Evolutionary conservation across 345 rosid species (phyloP).

Genomic region (Diplotaxis tenuifolia): DNA sequence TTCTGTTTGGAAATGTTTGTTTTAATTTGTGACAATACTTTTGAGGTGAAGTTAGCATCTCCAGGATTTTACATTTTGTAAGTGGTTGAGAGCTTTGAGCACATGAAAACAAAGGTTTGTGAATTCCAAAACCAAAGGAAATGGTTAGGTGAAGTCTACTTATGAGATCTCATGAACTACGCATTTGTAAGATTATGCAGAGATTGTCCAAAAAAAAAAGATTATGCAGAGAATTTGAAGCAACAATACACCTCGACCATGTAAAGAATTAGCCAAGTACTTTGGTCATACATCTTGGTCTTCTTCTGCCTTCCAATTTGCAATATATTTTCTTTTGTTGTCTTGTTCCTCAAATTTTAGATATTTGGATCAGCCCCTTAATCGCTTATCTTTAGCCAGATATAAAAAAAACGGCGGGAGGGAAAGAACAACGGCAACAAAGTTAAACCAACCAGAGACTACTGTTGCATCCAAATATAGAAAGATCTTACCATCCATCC

Average conservation of each 20-base stretch:
- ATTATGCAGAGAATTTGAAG: neutral
- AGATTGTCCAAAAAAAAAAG: no score
- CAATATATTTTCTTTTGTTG: neutral
- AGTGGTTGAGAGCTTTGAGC: neutral
- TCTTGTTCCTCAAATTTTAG: neutral
- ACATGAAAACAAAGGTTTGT: neutral
- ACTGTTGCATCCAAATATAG: conserved; percentile 16
- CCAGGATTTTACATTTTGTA: neutral
- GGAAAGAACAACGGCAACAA: neutral
- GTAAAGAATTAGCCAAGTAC: neutral
- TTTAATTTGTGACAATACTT: neutral
- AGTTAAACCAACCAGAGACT: conserved; percentile 3
- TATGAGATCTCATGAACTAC: neutral
- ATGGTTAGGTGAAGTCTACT: neutral
- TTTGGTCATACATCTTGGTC: neutral
- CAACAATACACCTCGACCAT: neutral
- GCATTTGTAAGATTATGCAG: neutral
- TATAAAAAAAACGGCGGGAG: conserved; percentile 6
- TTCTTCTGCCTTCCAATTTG: neutral
- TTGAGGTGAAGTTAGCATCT: neutral
- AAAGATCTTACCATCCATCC: conserved; percentile 20
- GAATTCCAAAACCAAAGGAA: neutral
- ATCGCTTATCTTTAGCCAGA: neutral
- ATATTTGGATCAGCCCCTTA: neutral
- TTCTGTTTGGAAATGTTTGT: conserved; percentile 10